phyloP scores from a whole-genome alignment of 2,329 filamentous ascomycete species.

The Sporothrix brunneoviolacea region DNA sequence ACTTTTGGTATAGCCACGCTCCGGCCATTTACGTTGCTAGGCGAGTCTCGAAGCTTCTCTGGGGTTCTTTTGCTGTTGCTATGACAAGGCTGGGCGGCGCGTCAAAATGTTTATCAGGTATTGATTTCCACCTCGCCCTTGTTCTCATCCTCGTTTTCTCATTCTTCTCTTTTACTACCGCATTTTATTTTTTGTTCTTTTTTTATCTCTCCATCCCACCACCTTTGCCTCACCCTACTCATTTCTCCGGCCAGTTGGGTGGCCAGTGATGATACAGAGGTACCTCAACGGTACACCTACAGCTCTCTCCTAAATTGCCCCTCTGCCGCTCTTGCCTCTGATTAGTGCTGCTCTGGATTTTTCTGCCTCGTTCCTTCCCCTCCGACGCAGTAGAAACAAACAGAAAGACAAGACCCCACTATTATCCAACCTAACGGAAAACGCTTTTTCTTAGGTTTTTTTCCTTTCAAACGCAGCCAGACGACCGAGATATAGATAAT shows the following conservation, averaged over 20 bases:
- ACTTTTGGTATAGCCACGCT: background rate
- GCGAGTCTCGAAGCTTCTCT: constrained; percentile 15
- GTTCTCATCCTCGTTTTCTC: background rate
- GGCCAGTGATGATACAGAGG: background rate
- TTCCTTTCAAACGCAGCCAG: background rate
- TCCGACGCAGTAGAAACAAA: background rate
- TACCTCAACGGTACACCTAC: constrained; percentile 2
- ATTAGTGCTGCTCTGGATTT: constrained; percentile 1
- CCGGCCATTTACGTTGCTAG: constrained; percentile 1
- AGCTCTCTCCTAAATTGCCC: background rate
- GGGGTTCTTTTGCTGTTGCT: constrained; percentile 10
- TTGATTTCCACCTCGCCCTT: background rate
- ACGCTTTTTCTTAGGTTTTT: constrained; percentile 1
- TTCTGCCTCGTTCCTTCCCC: constrained; percentile 8
- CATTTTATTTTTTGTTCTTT: background rate
- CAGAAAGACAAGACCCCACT: constrained; percentile 9
- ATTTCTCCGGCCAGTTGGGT: background rate
- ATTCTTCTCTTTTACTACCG: no score
- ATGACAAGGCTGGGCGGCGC: constrained; percentile 2
- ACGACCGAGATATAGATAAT: constrained; percentile 4
- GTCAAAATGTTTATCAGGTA: no score
- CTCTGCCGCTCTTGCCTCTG: constrained; percentile 3
- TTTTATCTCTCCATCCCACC: background rate
- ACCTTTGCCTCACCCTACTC: no score
- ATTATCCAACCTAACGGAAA: constrained; percentile 3